Evolutionary conservation across 83 land plant species (phyloP).

Genomic region (Diphasiastrum complanatum): DNA sequence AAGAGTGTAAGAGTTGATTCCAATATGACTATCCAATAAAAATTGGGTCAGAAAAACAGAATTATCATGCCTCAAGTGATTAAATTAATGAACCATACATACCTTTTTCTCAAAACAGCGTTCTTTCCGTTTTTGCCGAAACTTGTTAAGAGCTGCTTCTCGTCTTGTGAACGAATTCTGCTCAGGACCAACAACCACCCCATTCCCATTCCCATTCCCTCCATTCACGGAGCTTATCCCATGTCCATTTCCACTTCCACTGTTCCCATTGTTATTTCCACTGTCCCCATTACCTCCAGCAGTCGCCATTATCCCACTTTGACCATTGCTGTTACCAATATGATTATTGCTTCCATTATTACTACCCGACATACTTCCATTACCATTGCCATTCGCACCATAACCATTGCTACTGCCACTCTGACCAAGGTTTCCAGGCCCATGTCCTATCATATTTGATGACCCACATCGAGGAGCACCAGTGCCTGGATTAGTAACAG

Average conservation of each 20-base stretch:
- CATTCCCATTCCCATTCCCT: conserved; percentile 36
- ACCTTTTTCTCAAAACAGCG: conserved; percentile 92
- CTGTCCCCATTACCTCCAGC: conserved; percentile 5
- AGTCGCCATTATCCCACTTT: not conserved
- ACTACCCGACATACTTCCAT: too few relatives aligned
- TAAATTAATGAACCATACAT: conserved; percentile 13
- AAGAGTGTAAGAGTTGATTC: not conserved
- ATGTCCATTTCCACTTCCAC: conserved; percentile 11
- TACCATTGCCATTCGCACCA: too few relatives aligned
- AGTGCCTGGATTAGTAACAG: not conserved
- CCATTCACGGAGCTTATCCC: conserved; percentile 16
- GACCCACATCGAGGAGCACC: not conserved
- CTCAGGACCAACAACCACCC: conserved; percentile 34
- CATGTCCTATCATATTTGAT: not conserved
- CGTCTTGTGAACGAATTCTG: conserved; percentile 42
- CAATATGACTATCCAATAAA: not conserved
- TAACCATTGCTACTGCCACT: not conserved
- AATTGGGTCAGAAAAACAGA: not conserved
- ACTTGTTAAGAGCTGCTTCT: conserved; percentile 78
- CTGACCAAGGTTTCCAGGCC: not conserved
- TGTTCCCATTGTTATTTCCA: conserved; percentile 26
- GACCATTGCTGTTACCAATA: too few relatives aligned
- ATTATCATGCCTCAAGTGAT: not conserved
- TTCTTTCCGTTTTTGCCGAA: conserved; percentile 80
- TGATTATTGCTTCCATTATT: too few relatives aligned